phyloP scores from a whole-genome alignment of 495 filamentous ascomycete species.

The Lophiotrema nucula region DNA sequence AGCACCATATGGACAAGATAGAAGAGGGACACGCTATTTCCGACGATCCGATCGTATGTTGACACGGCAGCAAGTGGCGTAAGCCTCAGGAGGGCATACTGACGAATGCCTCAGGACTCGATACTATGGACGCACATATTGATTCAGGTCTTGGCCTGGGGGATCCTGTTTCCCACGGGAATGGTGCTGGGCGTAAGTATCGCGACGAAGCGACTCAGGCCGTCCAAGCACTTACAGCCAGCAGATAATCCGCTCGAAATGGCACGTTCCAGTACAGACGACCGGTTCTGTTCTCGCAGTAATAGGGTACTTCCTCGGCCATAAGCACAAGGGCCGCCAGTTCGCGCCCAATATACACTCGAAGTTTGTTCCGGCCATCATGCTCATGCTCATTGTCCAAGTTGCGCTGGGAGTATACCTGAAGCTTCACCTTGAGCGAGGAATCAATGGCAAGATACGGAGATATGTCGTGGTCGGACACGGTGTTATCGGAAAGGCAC shows the following conservation, averaged over 20 bases:
- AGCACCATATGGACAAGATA: constrained; percentile 72
- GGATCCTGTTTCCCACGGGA: constrained; percentile 85
- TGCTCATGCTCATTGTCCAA: constrained; percentile 74
- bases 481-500: constrained; percentile 77
- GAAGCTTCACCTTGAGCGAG: constrained; percentile 81
- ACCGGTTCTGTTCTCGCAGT: constrained; percentile 72
- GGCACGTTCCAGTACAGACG: constrained; percentile 90
- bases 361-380: constrained; percentile 72
- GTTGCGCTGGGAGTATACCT: constrained; percentile 81
- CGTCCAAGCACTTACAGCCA: too few species aligned
- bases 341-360: constrained; percentile 84
- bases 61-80: neutral
- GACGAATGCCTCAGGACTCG: constrained; percentile 56
- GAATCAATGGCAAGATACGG: constrained; percentile 75
- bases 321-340: constrained; percentile 82
- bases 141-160: constrained; percentile 82
- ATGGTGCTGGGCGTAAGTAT: constrained; percentile 90
- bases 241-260: constrained; percentile 83
- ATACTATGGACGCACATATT: constrained; percentile 94
- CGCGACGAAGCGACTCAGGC: too few species aligned
- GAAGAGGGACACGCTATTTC: constrained; percentile 73
- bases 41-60: constrained; percentile 79
- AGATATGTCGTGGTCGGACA: constrained; percentile 69
- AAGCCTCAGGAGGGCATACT: constrained; percentile 5
- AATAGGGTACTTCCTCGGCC: constrained; percentile 85